Conservation (phyloP, 768 basidiomycete species). For the Lactarius sp. region DNA sequence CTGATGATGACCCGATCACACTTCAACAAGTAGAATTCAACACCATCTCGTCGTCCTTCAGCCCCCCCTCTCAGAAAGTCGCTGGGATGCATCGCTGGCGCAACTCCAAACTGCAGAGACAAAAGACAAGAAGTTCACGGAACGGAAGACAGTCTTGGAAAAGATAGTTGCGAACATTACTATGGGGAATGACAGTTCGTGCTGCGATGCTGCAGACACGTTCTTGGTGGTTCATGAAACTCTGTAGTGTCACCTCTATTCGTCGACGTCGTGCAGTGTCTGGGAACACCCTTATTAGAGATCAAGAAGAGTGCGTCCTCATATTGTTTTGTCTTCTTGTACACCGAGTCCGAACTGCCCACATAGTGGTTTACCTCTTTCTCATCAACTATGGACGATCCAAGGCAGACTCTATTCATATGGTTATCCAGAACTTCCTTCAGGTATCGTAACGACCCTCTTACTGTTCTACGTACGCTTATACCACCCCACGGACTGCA, state of each 20-base stretch:
- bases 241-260: slow-evolving; percentile 85
- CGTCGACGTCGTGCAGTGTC: slow-evolving; percentile 91
- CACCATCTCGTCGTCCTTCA: slow-evolving; percentile 91
- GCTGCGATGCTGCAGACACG: slow-evolving; percentile 13
- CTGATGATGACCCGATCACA: slow-evolving; percentile 33
- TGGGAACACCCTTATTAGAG: slow-evolving; percentile 91
- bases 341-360: background rate
- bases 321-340: background rate
- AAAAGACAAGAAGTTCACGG: slow-evolving; percentile 95
- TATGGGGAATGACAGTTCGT: slow-evolving; percentile 98
- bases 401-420: slow-evolving; percentile 87
- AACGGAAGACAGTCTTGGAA: slow-evolving; percentile 92
- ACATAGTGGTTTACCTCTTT: slow-evolving; percentile 92
- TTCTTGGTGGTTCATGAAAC: slow-evolving; percentile 25
- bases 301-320: slow-evolving; percentile 91
- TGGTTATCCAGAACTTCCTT: slow-evolving; percentile 16
- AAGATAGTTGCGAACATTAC: slow-evolving; percentile 99
- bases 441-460: slow-evolving; percentile 1
- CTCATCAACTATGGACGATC: slow-evolving; percentile 94
- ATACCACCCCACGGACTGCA: slow-evolving; percentile 61
- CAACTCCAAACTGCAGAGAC: slow-evolving; percentile 88
- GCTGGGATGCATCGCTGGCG: slow-evolving; percentile 77
- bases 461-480: background rate
- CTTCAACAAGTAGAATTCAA: slow-evolving; percentile 99
- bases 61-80: slow-evolving; percentile 61